These are phyloP conservation scores for Epichloe aotearoae DNA, from an alignment of 2,329 filamentous ascomycete genomes.

Conservation along the genomic window DNA sequence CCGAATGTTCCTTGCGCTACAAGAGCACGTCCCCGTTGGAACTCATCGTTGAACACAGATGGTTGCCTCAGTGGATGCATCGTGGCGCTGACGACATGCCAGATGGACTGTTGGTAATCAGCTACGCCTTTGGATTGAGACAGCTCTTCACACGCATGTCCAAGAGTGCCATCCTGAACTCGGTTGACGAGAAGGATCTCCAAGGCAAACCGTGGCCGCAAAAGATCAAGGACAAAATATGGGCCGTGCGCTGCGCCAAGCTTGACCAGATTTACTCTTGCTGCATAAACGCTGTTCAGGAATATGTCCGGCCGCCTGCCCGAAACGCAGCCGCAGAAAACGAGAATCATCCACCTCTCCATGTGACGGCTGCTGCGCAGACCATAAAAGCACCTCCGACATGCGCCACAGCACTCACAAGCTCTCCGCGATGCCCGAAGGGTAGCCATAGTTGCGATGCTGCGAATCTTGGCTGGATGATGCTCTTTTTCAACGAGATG, in stretches of 20 bases:
- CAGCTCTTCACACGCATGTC: conserved; percentile 36
- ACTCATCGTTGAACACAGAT: conserved; percentile 34
- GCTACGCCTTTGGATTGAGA: conserved; percentile 37
- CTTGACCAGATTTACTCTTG: conserved; percentile 35
- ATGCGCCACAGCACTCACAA: conserved; percentile 18
- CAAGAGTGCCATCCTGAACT: conserved; percentile 34
- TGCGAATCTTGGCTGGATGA: conserved; percentile 39
- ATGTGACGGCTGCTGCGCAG: conserved; percentile 10
- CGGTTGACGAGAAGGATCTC: conserved; percentile 29
- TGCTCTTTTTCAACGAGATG: conserved; percentile 37
- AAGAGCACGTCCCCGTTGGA: conserved; percentile 38
- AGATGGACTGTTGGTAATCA: conserved; percentile 36
- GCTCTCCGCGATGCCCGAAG: conserved; percentile 33
- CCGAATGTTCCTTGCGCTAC: conserved; percentile 36
- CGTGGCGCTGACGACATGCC: conserved; percentile 33
- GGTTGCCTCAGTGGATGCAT: conserved; percentile 39
- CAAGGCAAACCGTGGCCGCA: conserved; percentile 32
- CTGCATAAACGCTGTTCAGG: conserved; percentile 29
- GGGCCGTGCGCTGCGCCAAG: conserved; percentile 34
- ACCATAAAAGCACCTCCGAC: conserved; percentile 8
- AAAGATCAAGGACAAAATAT: conserved; percentile 33
- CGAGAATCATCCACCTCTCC: conserved; percentile 10
- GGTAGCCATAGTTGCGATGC: conserved; percentile 38
- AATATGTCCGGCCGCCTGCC: conserved; percentile 27
- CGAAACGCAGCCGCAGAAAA: conserved; percentile 9